A percentile compares a stretch with the other conserved stretches of the same genome.
Conservation (phyloP, 2,329 filamentous ascomycete genomes). For the Aspergillus nomiae region DNA sequence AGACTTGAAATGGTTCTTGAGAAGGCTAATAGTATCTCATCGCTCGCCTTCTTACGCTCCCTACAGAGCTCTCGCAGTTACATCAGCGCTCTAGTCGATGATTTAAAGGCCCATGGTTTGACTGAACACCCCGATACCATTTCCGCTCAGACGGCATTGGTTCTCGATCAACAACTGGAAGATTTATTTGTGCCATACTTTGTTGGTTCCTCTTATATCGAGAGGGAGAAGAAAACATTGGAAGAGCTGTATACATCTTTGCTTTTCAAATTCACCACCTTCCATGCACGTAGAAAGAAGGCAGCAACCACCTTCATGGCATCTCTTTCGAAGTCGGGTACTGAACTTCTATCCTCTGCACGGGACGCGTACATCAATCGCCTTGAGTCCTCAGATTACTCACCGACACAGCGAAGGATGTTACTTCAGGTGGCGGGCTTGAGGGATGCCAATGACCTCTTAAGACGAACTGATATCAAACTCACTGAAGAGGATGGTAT, state of each 20-base stretch:
- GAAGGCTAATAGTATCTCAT: conserved; percentile 89
- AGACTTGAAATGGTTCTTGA: conserved; percentile 92
- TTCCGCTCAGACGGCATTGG: conserved; percentile 76
- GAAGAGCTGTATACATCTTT: conserved; percentile 87
- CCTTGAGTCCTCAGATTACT: conserved; percentile 85
- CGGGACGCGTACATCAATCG: conserved; percentile 90
- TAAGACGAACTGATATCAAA: conserved; percentile 80
- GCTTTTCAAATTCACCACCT: conserved; percentile 96
- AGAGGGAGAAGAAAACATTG: conserved; percentile 66
- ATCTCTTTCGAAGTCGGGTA: conserved; percentile 84
- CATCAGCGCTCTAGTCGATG: conserved; percentile 84
- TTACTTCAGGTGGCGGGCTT: conserved; percentile 87
- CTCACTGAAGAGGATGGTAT: conserved; percentile 87
- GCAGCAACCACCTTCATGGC: conserved; percentile 89
- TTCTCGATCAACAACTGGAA: conserved; percentile 68
- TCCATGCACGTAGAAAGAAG: conserved; percentile 79
- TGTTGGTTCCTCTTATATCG: conserved; percentile 65
- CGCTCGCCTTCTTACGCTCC: conserved; percentile 85
- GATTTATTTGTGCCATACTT: conserved; percentile 69
- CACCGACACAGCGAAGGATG: conserved; percentile 84
- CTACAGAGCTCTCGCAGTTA: conserved; percentile 89
- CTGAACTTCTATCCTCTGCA: conserved; percentile 82
- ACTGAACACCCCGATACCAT: conserved; percentile 94
- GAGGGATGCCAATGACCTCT: conserved; percentile 64
- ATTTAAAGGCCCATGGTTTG: conserved; percentile 88